Evolutionary conservation across 768 basidiomycete species (phyloP).

Genomic region (Hirschioporus abietinus): DNA sequence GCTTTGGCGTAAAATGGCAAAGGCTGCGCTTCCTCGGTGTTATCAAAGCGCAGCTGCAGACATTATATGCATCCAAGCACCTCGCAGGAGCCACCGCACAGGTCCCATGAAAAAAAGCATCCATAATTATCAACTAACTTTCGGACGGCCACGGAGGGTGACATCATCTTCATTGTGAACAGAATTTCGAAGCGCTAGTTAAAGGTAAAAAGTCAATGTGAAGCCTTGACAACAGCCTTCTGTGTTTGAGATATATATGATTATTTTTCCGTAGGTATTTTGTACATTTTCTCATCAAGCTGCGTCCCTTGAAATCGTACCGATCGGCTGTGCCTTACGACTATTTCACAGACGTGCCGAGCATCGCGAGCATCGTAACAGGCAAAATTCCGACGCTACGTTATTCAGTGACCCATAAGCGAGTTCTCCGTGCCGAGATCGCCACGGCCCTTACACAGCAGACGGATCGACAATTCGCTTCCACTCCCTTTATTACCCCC

Average conservation of each 20-base stretch:
- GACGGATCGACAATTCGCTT: not conserved
- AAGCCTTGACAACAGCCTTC: not conserved
- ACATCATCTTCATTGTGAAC: not conserved
- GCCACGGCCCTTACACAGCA: not conserved
- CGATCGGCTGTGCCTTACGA: not conserved
- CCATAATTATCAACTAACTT: not conserved
- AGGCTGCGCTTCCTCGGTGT: too few relatives aligned
- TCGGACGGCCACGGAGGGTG: not conserved
- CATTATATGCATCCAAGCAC: not conserved
- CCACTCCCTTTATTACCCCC: not conserved
- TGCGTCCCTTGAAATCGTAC: not conserved
- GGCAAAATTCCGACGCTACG: not conserved
- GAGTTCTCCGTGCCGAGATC: slow-evolving; percentile 1
- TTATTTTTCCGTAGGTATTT: not conserved
- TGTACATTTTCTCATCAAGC: not conserved
- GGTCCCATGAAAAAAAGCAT: not conserved
- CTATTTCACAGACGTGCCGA: not conserved
- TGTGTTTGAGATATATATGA: not conserved
- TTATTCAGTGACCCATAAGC: not conserved
- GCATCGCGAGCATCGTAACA: not conserved
- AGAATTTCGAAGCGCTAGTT: not conserved
- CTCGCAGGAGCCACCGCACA: not conserved
- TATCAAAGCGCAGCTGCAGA: too few relatives aligned
- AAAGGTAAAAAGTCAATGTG: slow-evolving; percentile 1
- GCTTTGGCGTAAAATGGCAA: not conserved